Evolutionary conservation across 495 filamentous ascomycete species (phyloP).

Genomic region (Aspergillus indologenus): DNA sequence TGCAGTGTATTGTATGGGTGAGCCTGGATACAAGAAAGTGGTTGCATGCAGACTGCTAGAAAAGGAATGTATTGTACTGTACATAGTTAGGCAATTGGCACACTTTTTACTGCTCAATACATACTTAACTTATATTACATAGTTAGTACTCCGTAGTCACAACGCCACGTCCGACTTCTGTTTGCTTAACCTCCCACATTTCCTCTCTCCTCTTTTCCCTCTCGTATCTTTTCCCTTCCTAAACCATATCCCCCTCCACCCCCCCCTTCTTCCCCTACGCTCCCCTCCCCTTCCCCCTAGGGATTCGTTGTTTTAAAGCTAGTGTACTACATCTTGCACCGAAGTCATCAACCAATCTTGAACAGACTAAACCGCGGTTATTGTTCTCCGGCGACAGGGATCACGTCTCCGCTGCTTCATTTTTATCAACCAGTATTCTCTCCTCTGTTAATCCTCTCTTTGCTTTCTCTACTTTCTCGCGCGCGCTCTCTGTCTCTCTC

Average conservation of each 20-base stretch:
- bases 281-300: neutral
- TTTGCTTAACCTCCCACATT: neutral
- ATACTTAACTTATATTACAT: no score
- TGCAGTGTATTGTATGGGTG: neutral
- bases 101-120: no score
- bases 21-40: no score
- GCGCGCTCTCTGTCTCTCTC: slow-evolving; percentile 10
- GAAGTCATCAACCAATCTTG: slow-evolving; percentile 3
- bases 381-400: slow-evolving; percentile 23
- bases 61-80: no score
- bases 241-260: no score
- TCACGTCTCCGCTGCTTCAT: slow-evolving; percentile 20
- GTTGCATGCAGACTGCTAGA: no score
- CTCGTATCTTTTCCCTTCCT: no score
- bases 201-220: neutral
- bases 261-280: no score
- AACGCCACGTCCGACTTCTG: neutral
- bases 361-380: slow-evolving; percentile 11
- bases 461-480: no score
- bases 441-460: slow-evolving; percentile 9
- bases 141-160: no score
- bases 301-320: no score
- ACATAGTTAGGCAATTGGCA: no score
- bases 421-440: slow-evolving; percentile 9
- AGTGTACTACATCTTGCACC: neutral